Evolutionary conservation across 2,329 filamentous ascomycete genomes (phyloP), one percentile per base, ranked within the genome.

Genomic region (Byssochlamys sp.): DNA sequence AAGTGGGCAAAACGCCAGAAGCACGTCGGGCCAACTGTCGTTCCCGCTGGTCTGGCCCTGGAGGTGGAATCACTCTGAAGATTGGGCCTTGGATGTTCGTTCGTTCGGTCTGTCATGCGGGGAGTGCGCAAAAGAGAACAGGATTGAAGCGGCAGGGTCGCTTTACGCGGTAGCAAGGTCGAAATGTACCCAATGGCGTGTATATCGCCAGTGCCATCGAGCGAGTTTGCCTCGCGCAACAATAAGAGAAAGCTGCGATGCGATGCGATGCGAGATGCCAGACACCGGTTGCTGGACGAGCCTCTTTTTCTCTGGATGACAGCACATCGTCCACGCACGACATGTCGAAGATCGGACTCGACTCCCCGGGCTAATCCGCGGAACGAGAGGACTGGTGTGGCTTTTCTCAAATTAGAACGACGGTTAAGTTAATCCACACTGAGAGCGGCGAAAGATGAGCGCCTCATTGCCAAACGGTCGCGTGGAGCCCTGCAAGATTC

Each of bases 271-370:
- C 49, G 26, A 12, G 5, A 28, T 28, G 24, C 27, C 10, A 51
- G 25, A 51, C 49, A 28, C 49, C 25, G 49, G 49, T 14, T 51
- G 49, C 49, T 51, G 49, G 49, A 26, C 49, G 49, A 51, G 26
- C 49, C 49, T 45, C 49, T 51, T 51, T 19, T 19, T 19, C 19
- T 31, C 27, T 51, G 49, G 14, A 5, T 26, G 49, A 51, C 49
- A 51, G 27, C 49, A 51, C 49, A 51, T 51, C 49, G 49, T 51
- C 49, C 49, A 51, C 49, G 49, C 49, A 51, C 25, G 49, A 51
- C 49, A 51, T 51, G 49, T 51, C 49, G 49, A 51, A 51, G 49
- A 51, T 51, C 49, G 49, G 27, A 14, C 27, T 51, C 12, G 27
- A 19, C n/a, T 45, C 49, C 49, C 49, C 49, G 27, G 49, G 24